Evolutionary conservation across 176 grass and related monocot genomes (phyloP).

Genomic region (Stipa capillata): DNA sequence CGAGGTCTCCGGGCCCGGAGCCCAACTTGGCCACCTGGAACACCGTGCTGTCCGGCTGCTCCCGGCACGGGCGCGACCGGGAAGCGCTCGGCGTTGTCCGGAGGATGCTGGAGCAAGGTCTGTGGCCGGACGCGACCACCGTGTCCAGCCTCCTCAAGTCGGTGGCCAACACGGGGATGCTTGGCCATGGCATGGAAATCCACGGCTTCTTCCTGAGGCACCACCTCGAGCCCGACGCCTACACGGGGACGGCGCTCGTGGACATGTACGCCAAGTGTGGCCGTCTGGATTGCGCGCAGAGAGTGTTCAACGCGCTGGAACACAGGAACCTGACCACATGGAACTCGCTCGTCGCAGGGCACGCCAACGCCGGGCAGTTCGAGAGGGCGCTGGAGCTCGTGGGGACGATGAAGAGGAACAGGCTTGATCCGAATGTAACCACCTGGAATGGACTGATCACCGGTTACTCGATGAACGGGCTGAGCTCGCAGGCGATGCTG

Average conservation of each 20-base stretch:
- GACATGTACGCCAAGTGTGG: constrained; percentile 76
- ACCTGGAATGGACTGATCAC: constrained; percentile 86
- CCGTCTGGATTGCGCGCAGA: constrained; percentile 37
- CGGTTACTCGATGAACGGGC: constrained; percentile 51
- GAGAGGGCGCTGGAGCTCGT: constrained; percentile 48
- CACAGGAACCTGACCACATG: constrained; percentile 63
- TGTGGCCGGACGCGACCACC: constrained; percentile 44
- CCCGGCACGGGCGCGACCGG: constrained; percentile 37
- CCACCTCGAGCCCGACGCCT: constrained; percentile 35
- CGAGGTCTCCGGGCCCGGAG: constrained; percentile 21
- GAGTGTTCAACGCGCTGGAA: constrained; percentile 48
- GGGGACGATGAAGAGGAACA: constrained; percentile 50
- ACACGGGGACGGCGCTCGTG: constrained; percentile 56
- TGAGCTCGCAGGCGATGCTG: constrained; percentile 50
- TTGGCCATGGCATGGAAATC: constrained; percentile 44
- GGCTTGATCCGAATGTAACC: constrained; percentile 55
- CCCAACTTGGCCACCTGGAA: constrained; percentile 70
- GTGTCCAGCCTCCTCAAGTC: constrained; percentile 61
- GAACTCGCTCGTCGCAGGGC: constrained; percentile 70
- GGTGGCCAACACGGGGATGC: constrained; percentile 31
- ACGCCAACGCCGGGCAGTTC: constrained; percentile 37
- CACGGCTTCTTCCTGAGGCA: constrained; percentile 60
- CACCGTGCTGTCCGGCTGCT: constrained; percentile 64
- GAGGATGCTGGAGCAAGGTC: constrained; percentile 29
- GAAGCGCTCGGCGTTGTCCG: constrained; percentile 39